Evolutionary conservation across 1,284 basidiomycete genomes (phyloP).

Genomic region (Melampsora abietis-canadensis): DNA sequence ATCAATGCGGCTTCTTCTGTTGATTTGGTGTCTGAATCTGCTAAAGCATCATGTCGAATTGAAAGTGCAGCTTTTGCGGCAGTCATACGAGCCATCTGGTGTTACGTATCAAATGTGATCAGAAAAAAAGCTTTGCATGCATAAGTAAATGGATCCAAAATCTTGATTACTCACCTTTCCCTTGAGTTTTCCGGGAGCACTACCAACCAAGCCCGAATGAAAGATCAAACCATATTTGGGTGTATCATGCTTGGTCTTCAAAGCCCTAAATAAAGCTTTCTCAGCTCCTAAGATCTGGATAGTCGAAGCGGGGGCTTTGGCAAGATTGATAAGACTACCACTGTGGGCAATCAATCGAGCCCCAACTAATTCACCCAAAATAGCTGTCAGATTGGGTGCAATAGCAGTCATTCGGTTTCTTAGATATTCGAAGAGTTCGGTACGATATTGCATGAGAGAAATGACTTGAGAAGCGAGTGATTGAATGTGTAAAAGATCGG

Average conservation of each 20-base stretch:
- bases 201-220: conserved; percentile 87
- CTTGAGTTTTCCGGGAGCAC: conserved; percentile 96
- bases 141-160: conserved; percentile 5
- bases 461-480: conserved; percentile 96
- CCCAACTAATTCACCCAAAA: conserved; percentile 94
- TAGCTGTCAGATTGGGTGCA: conserved; percentile 90
- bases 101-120: background rate
- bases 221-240: conserved; percentile 98
- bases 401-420: conserved; percentile 96
- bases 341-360: conserved; percentile 95
- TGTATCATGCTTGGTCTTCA: conserved; percentile 98
- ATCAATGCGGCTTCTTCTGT: conserved; percentile 70
- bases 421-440: conserved; percentile 89
- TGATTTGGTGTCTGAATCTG: conserved; percentile 86
- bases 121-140: background rate
- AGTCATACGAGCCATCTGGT: conserved; percentile 96
- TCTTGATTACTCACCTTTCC: conserved; percentile 67
- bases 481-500: conserved; percentile 90
- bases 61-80: conserved; percentile 95
- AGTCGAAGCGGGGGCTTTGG: conserved; percentile 95
- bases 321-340: conserved; percentile 85
- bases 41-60: conserved; percentile 91
- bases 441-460: conserved; percentile 86
- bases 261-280: conserved; percentile 93
- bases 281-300: conserved; percentile 98